These are phyloP conservation scores for Batkoa obscura DNA, from an alignment of 371 early-diverging fungal genomes.

Conservation along the genomic window DNA sequence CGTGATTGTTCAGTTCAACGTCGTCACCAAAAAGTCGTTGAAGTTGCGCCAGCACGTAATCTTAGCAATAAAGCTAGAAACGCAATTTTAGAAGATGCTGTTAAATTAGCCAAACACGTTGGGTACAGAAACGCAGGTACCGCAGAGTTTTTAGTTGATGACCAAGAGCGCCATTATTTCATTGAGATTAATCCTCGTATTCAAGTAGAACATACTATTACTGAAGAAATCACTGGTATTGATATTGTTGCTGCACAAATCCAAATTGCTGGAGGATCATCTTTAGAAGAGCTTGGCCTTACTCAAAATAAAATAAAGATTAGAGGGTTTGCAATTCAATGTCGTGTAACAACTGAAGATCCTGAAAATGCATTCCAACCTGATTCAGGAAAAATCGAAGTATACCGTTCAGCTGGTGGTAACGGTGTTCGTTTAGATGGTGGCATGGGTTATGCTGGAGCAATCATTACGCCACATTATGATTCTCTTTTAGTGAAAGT, in stretches of 20 bases:
- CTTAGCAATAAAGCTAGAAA: too few species aligned
- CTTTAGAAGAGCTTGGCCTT: constrained; percentile 56
- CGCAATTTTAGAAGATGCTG: constrained; percentile 68
- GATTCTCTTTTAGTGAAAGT: constrained; percentile 92
- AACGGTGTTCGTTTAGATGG: constrained; percentile 85
- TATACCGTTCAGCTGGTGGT: constrained; percentile 73
- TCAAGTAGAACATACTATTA: constrained; percentile 82
- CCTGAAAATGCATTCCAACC: constrained; percentile 79
- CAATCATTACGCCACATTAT: constrained; percentile 82
- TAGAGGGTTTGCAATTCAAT: constrained; percentile 82
- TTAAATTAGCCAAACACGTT: constrained; percentile 72
- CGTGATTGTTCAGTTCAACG: constrained; percentile 97
- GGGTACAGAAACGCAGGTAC: constrained; percentile 92
- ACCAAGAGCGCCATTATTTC: constrained; percentile 74
- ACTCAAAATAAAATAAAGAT: constrained; percentile 60
- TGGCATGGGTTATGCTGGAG: constrained; percentile 73
- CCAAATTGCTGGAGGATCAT: constrained; percentile 74
- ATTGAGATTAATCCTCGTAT: constrained; percentile 93
- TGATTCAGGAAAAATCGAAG: constrained; percentile 83
- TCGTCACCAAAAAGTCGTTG: constrained; percentile 94
- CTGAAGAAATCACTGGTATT: constrained; percentile 87
- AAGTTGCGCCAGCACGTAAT: constrained; percentile 74
- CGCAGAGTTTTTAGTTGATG: constrained; percentile 90
- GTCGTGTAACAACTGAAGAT: constrained; percentile 90
- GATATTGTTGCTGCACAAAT: constrained; percentile 86